Evolutionary conservation across 257 asterid genomes (phyloP).

Genomic region (Paraleonurus japonicus): DNA sequence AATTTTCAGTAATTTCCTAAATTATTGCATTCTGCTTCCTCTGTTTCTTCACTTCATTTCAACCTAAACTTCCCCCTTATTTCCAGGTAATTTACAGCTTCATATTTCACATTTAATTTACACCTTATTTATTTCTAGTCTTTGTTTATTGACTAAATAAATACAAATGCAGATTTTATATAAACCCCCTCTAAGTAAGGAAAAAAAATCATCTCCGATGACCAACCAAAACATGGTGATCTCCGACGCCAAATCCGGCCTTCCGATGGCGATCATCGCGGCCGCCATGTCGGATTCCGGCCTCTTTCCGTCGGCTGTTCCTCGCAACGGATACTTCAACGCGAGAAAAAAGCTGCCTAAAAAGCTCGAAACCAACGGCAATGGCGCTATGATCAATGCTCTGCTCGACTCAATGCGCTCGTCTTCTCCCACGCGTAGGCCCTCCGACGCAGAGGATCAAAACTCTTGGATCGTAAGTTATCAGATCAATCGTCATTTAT

Average conservation of each 20-base stretch:
- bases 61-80: constrained; percentile 25
- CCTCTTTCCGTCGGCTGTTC: constrained; percentile 29
- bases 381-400: constrained; percentile 47
- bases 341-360: constrained; percentile 32
- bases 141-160: background rate
- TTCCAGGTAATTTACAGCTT: constrained; percentile 38
- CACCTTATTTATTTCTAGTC: background rate
- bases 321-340: constrained; percentile 32
- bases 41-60: constrained; percentile 26
- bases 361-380: constrained; percentile 39
- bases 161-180: background rate
- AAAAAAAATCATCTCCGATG: constrained; percentile 23
- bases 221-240: constrained; percentile 53
- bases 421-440: constrained; percentile 61
- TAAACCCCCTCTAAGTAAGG: background rate
- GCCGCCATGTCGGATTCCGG: constrained; percentile 37
- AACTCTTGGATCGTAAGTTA: constrained; percentile 59
- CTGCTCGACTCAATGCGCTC: constrained; percentile 72
- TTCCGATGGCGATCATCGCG: constrained; percentile 25
- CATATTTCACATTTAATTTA: background rate
- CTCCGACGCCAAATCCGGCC: constrained; percentile 30
- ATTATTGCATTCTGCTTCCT: constrained; percentile 16
- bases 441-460: constrained; percentile 46
- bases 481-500: accelerated
- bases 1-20: background rate